Percentiles rank a stretch among this genome's conserved stretches.
phyloP scores from a whole-genome alignment of 2,329 filamentous ascomycete species.

The Salinomyces thailandicus region DNA sequence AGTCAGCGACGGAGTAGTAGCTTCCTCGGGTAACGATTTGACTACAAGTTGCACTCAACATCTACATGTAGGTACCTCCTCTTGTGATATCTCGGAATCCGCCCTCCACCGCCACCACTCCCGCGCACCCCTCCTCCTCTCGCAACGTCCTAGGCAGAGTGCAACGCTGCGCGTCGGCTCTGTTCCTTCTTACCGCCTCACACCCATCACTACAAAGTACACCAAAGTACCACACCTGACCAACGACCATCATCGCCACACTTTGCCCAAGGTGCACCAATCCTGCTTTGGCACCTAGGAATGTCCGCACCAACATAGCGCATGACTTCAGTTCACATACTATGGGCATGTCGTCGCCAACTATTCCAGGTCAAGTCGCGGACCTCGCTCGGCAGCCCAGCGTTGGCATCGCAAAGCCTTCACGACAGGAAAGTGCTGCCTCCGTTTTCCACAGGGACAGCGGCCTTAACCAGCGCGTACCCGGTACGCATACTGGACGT shows the following conservation, averaged over 20 bases:
- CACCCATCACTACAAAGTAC: background rate
- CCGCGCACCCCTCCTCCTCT: background rate
- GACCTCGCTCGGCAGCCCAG: background rate
- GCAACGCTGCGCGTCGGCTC: background rate
- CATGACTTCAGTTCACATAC: background rate
- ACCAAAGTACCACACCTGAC: background rate
- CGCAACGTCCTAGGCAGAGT: background rate
- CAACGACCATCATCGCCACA: too few species aligned
- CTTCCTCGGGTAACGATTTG: too few species aligned
- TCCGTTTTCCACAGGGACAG: background rate
- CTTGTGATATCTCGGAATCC: too few species aligned
- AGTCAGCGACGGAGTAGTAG: too few species aligned
- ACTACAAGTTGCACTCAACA: too few species aligned
- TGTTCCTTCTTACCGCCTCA: slow-evolving; percentile 1
- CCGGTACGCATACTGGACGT: background rate
- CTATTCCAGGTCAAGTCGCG: slow-evolving; percentile 3
- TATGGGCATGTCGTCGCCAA: slow-evolving; percentile 6
- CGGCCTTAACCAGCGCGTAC: slow-evolving; percentile 1
- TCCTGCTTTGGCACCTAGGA: background rate
- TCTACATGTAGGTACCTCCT: too few species aligned
- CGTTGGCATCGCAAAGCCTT: background rate
- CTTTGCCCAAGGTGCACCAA: too few species aligned
- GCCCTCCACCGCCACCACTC: too few species aligned
- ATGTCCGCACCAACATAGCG: too few species aligned
- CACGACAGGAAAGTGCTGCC: slow-evolving; percentile 2